Percentiles rank a stretch among this genome's conserved stretches.
phyloP scores from a whole-genome alignment of 495 filamentous ascomycete genomes.

The Penicillium alfredii region DNA sequence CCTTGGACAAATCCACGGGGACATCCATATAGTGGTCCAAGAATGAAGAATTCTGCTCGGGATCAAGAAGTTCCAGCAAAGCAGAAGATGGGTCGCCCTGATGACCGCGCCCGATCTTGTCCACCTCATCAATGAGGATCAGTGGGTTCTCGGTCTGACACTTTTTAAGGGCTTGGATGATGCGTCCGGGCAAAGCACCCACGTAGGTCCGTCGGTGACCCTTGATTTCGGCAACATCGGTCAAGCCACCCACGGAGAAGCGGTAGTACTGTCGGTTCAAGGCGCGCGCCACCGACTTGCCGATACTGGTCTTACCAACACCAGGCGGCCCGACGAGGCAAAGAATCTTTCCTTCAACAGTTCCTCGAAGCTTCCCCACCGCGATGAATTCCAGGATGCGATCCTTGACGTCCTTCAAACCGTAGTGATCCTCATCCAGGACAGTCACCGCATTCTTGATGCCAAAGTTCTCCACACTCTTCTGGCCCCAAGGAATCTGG shows the following conservation, averaged over 20 bases:
- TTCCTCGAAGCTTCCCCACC: slow-evolving; percentile 93
- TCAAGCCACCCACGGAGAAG: slow-evolving; percentile 94
- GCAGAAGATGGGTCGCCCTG: slow-evolving; percentile 96
- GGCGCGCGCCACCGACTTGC: slow-evolving; percentile 93
- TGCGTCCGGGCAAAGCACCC: slow-evolving; percentile 88
- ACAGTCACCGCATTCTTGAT: slow-evolving; percentile 86
- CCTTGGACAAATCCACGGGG: slow-evolving; percentile 94
- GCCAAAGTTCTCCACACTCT: slow-evolving; percentile 93
- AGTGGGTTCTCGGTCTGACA: slow-evolving; percentile 98
- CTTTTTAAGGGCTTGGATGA: slow-evolving; percentile 98
- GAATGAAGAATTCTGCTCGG: slow-evolving; percentile 96
- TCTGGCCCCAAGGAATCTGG: slow-evolving; percentile 94
- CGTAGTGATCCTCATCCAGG: slow-evolving; percentile 95
- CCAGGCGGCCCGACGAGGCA: slow-evolving; percentile 95
- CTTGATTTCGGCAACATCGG: slow-evolving; percentile 99
- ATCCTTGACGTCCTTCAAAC: slow-evolving; percentile 97
- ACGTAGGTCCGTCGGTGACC: slow-evolving; percentile 96
- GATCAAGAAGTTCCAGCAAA: slow-evolving; percentile 88
- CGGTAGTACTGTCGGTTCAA: slow-evolving; percentile 94
- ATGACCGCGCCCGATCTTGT: slow-evolving; percentile 94
- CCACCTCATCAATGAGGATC: slow-evolving; percentile 94
- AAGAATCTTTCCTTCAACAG: slow-evolving; percentile 97
- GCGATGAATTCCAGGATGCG: slow-evolving; percentile 98
- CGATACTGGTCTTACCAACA: slow-evolving; percentile 98
- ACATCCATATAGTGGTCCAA: slow-evolving; percentile 99